Conservation (phyloP, 805 yeast genomes). For the Myxozyma mucilagina region DNA sequence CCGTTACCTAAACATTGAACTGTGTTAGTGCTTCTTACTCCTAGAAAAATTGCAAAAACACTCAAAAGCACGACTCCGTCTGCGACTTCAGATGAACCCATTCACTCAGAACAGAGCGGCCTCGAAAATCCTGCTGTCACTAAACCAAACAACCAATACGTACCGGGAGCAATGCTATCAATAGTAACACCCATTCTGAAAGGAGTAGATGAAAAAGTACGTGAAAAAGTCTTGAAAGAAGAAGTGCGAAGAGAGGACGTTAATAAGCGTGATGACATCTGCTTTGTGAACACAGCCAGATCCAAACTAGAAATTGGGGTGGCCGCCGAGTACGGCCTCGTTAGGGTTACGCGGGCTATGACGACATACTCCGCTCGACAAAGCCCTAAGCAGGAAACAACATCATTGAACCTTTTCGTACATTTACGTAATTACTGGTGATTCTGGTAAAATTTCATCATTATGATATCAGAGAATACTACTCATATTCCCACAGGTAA, state of each 20-base stretch:
- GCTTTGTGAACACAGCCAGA: neutral
- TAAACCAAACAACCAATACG: slow-evolving; percentile 15
- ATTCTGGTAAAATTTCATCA: neutral
- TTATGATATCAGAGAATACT: neutral
- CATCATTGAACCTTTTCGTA: too few species aligned
- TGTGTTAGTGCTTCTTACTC: neutral
- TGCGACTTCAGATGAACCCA: neutral
- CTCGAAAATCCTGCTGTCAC: neutral
- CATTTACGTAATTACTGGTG: too few species aligned
- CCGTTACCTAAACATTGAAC: slow-evolving; percentile 65
- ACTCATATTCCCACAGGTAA: slow-evolving; percentile 23
- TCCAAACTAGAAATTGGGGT: neutral
- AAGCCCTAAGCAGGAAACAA: too few species aligned
- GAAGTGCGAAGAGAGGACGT: neutral
- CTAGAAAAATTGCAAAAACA: too few species aligned
- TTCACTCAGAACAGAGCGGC: neutral
- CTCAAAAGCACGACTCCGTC: too few species aligned
- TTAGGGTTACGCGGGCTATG: slow-evolving; percentile 4
- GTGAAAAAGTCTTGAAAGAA: neutral
- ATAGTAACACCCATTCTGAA: slow-evolving; percentile 44
- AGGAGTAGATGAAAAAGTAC: slow-evolving; percentile 20
- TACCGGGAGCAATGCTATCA: slow-evolving; percentile 42
- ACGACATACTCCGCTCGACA: neutral
- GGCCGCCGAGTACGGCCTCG: neutral
- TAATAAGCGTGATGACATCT: slow-evolving; percentile 12